Conservation (phyloP, 805 yeast species). For the Candida taoyuanica region DNA sequence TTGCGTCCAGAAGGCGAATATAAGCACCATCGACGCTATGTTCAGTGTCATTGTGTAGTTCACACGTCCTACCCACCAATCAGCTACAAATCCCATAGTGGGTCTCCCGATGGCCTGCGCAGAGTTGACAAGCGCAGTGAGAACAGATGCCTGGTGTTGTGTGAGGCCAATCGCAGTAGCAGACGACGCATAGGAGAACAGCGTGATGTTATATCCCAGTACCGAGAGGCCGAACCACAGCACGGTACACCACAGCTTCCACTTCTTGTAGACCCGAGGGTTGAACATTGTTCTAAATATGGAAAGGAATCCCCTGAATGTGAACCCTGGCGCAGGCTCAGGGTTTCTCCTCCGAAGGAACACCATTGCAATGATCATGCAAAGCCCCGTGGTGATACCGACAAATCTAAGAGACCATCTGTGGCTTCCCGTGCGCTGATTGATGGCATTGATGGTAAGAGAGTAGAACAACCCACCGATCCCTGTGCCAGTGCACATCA, state of each 20-base stretch:
- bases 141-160: slow-evolving; percentile 37
- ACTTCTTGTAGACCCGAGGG: slow-evolving; percentile 24
- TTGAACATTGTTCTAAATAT: slow-evolving; percentile 28
- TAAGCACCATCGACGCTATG: slow-evolving; percentile 30
- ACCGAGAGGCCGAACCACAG: slow-evolving; percentile 35
- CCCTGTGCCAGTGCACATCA: slow-evolving; percentile 47
- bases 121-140: slow-evolving; percentile 43
- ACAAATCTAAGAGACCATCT: slow-evolving; percentile 46
- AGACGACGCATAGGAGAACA: slow-evolving; percentile 43
- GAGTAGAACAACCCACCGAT: slow-evolving; percentile 45
- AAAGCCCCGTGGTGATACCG: slow-evolving; percentile 34
- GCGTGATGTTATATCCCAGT: slow-evolving; percentile 39
- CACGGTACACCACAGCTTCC: slow-evolving; percentile 28
- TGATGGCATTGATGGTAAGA: slow-evolving; percentile 38
- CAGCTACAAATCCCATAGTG: slow-evolving; percentile 41
- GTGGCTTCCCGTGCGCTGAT: slow-evolving; percentile 37
- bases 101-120: slow-evolving; percentile 48
- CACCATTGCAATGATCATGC: slow-evolving; percentile 34
- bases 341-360: slow-evolving; percentile 32
- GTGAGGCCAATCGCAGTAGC: slow-evolving; percentile 45
- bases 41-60: slow-evolving; percentile 39
- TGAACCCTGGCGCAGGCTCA: slow-evolving; percentile 12
- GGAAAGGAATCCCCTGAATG: slow-evolving; percentile 4
- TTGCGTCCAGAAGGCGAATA: slow-evolving; percentile 44
- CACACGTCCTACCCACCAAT: slow-evolving; percentile 39